phyloP scores from a whole-genome alignment of 225 moss, liverwort and hornwort species.

The Asterella californica region DNA sequence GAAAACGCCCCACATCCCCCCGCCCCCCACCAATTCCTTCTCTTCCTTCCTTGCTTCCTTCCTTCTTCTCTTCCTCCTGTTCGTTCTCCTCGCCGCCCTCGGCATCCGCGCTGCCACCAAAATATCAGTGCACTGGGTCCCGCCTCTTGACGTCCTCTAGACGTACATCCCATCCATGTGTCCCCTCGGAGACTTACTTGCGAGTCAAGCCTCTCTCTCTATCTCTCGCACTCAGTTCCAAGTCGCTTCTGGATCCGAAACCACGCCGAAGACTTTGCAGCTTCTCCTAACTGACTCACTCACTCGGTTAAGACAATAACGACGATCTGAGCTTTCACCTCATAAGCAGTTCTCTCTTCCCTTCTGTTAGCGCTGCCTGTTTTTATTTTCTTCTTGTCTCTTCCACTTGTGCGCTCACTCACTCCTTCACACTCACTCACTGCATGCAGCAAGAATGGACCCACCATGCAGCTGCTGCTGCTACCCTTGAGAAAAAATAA shows the following conservation, averaged over 20 bases:
- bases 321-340: neutral
- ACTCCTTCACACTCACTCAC: too few species aligned
- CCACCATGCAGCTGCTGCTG: too few species aligned
- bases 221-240: neutral
- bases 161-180: conserved; percentile 19
- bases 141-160: conserved; percentile 32
- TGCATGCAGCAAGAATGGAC: too few species aligned
- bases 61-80: neutral
- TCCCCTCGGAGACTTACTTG: conserved; percentile 19
- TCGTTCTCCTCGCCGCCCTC: conserved; percentile 8
- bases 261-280: neutral
- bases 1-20: conserved; percentile 5
- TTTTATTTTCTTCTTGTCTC: too few species aligned
- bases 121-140: conserved; percentile 35
- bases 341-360: neutral
- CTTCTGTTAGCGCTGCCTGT: neutral
- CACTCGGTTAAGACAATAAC: neutral
- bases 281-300: neutral
- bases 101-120: conserved; percentile 21
- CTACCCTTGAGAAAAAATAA: too few species aligned
- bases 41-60: neutral
- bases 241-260: neutral
- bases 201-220: conserved; percentile 23
- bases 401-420: too few species aligned
- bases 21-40: conserved; percentile 5